Conservation (phyloP, 2,329 filamentous ascomycete genomes). For the Venturiaceae sp. region DNA sequence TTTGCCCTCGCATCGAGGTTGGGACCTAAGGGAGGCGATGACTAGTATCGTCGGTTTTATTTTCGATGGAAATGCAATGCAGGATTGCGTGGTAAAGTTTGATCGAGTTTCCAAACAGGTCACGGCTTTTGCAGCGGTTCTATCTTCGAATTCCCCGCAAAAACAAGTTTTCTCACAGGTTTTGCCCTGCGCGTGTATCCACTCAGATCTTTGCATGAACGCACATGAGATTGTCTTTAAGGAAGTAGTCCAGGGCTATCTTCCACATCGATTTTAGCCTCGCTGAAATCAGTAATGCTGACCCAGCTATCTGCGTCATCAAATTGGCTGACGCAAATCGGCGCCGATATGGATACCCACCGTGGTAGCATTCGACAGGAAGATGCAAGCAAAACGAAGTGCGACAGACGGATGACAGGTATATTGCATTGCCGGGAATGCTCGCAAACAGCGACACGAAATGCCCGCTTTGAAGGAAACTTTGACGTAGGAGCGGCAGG, state of each 20-base stretch:
- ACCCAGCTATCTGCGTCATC: not conserved
- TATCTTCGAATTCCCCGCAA: not conserved
- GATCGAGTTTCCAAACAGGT: too few relatives aligned
- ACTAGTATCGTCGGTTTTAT: too few relatives aligned
- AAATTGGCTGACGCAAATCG: not conserved
- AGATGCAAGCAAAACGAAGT: not conserved
- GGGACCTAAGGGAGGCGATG: not conserved
- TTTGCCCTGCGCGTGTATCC: not conserved
- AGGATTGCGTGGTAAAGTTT: too few relatives aligned
- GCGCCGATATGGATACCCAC: not conserved
- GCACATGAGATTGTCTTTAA: not conserved
- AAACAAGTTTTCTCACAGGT: not conserved
- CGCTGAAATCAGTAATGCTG: not conserved
- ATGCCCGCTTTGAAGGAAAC: not conserved
- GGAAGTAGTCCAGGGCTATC: not conserved
- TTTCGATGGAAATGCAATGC: too few relatives aligned
- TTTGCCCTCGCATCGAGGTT: too few relatives aligned
- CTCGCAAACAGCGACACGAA: not conserved
- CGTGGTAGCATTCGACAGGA: not conserved
- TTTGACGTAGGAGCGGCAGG: not conserved
- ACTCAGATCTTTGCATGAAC: not conserved
- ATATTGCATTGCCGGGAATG: not conserved
- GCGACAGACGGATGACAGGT: not conserved
- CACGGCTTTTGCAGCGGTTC: not conserved
- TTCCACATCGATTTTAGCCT: not conserved